These are phyloP conservation scores for Saksenaea vasiformis DNA, from an alignment of 371 early-diverging fungal species.

Conservation along the genomic window DNA sequence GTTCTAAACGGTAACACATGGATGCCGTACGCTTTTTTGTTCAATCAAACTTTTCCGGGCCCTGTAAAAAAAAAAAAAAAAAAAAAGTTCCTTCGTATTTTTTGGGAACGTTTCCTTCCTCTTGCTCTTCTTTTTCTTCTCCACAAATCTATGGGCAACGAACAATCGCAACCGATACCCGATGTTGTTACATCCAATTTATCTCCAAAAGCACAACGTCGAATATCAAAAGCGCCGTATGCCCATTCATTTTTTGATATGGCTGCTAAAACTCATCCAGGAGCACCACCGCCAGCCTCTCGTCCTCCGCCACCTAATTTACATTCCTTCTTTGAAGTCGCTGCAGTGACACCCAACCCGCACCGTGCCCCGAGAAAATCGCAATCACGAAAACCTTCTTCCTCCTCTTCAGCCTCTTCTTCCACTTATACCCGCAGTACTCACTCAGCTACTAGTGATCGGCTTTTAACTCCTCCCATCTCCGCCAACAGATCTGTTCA, in stretches of 20 bases:
- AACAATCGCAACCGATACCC: conserved; percentile 20
- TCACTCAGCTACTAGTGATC: conserved; percentile 3
- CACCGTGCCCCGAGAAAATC: neutral
- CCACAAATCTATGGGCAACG: conserved; percentile 21
- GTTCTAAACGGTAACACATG: neutral
- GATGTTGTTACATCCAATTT: conserved; percentile 18
- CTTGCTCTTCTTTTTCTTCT: conserved; percentile 4
- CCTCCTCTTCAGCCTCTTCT: neutral
- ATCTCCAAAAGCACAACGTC: conserved; percentile 21
- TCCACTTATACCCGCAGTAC: conserved; percentile 8
- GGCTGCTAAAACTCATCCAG: conserved; percentile 14
- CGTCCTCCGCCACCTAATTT: conserved; percentile 1
- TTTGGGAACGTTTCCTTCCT: conserved; percentile 5
- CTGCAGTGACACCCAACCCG: conserved; percentile 4
- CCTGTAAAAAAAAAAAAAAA: neutral
- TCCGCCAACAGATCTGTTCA: conserved; percentile 1
- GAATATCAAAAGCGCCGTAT: conserved; percentile 20
- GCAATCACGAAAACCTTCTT: neutral
- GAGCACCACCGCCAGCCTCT: conserved; percentile 7
- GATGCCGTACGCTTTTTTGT: neutral
- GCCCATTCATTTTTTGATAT: conserved; percentile 21
- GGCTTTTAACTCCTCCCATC: conserved; percentile 7
- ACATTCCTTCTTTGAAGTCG: conserved; percentile 1
- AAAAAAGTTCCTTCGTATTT: conserved; percentile 1
- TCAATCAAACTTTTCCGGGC: conserved; percentile 7